Conservation (phyloP, 2,329 filamentous ascomycete genomes). For the Cryphonectria naterciae region DNA sequence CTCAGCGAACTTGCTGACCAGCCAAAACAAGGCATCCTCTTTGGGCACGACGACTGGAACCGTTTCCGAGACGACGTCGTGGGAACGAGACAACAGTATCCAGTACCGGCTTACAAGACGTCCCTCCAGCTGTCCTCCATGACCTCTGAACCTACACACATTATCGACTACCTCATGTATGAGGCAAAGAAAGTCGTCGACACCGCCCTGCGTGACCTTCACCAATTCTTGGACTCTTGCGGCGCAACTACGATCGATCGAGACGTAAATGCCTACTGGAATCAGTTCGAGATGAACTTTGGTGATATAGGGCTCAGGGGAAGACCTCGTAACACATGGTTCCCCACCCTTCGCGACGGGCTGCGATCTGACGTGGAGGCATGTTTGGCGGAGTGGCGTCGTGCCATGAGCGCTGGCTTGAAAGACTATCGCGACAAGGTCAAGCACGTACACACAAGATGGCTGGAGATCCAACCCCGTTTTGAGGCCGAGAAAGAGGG, state of each 20-base stretch:
- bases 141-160: constrained; percentile 44
- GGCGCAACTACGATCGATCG: constrained; percentile 19
- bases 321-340: constrained; percentile 17
- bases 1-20: constrained; percentile 62
- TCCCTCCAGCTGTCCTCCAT: neutral
- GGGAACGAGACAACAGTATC: constrained; percentile 15
- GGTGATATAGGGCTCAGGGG: constrained; percentile 32
- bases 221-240: constrained; percentile 24
- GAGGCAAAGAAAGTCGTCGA: constrained; percentile 51
- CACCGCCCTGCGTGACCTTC: constrained; percentile 41
- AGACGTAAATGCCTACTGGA: constrained; percentile 38
- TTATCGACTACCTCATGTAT: constrained; percentile 67
- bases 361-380: constrained; percentile 39
- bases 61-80: constrained; percentile 38
- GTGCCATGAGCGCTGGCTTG: neutral
- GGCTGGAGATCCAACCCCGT: constrained; percentile 47
- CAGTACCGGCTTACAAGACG: constrained; percentile 19
- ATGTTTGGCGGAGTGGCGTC: constrained; percentile 41
- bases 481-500: constrained; percentile 16
- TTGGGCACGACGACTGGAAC: constrained; percentile 48
- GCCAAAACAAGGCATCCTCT: constrained; percentile 57
- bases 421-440: constrained; percentile 37
- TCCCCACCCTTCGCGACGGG: constrained; percentile 9
- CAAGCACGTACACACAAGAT: constrained; percentile 44
- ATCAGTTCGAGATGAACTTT: constrained; percentile 42